Base-by-base conservation (phyloP, 345 rosid genomes). In the Arabis alpina region DNA sequence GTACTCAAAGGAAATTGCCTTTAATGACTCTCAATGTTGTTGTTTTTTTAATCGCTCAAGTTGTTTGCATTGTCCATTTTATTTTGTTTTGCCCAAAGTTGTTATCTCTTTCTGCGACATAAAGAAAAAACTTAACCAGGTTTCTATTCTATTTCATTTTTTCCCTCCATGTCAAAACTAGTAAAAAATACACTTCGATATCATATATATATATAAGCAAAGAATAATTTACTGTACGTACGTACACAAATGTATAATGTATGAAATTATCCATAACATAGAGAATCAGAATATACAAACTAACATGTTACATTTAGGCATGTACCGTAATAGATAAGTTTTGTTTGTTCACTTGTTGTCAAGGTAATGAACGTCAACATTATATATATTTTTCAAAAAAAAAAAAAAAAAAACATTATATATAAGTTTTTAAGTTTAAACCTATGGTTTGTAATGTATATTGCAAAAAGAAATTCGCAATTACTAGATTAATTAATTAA, bases 1-100 rank as follows among this genome's bases (percentile, higher is more conserved):
- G n/a, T 42, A 61, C 40, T 61, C 40, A 61, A 14, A 44, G 27
- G 53, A 61, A 14, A n/a, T 8, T 42, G 39, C 50, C 65, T 59
- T 41, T 25, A n/a, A 10, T 13, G 49, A 59, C 23, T 59, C 37
- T 40, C 32, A 2, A 32, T 54, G 41, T 8, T 24, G 15, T 4
- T 13, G 6, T 39, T 23, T 53, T 34, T 34, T 34, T 34, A 13
- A 25, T 59, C 64, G 4, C 10, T 41, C 23, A 24, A 59, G 48
- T 41, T 59, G 61, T 60, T 60, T 40, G 23, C 37, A 10, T 25
- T 60, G n/a, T 42, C 34, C 49, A 42, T 42, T 41, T 25, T 60
- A 13, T 4, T 60, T 6, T 34, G 37, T 34, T 34, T 34, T 34
- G 37, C 37, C 37, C 7, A 34, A 34, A 5, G 37, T 34, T 34